These are phyloP conservation scores for Penstemon eatonii DNA, from an alignment of 257 asterid species.

Conservation along the genomic window DNA sequence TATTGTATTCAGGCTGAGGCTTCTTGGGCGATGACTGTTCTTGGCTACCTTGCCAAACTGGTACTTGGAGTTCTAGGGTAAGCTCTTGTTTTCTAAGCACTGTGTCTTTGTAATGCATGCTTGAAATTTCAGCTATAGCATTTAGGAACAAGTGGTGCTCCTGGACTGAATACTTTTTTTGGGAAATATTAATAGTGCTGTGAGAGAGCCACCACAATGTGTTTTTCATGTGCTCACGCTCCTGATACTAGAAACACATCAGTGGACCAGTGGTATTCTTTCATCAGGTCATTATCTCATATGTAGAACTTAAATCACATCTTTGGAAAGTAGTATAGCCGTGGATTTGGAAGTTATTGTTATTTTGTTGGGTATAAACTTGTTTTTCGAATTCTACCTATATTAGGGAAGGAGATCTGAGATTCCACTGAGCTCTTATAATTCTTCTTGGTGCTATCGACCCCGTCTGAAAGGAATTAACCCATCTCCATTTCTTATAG, in stretches of 20 bases:
- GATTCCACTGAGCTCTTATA: background rate
- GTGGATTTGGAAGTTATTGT: no score
- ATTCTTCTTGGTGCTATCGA: background rate
- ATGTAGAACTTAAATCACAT: background rate
- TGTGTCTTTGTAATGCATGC: background rate
- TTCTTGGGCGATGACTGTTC: constrained; percentile 95
- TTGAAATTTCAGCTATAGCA: background rate
- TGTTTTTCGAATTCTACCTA: no score
- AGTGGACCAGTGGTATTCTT: background rate
- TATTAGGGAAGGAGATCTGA: background rate
- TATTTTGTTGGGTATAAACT: no score
- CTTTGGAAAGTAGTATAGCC: no score
- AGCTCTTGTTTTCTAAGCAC: constrained; percentile 24
- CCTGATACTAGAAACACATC: background rate
- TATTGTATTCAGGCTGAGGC: constrained; percentile 82
- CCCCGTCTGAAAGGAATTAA: background rate
- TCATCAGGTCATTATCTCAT: background rate
- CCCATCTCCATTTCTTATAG: background rate
- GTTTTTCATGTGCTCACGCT: background rate
- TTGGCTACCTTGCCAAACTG: constrained; percentile 89
- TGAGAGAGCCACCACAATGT: background rate
- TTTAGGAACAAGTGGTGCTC: background rate
- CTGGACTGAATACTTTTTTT: background rate
- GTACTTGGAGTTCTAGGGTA: constrained; percentile 91
- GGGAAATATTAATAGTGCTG: background rate